These are phyloP conservation scores for Colletotrichum godetiae DNA, from an alignment of 2,329 filamentous ascomycete genomes.

Conservation along the genomic window DNA sequence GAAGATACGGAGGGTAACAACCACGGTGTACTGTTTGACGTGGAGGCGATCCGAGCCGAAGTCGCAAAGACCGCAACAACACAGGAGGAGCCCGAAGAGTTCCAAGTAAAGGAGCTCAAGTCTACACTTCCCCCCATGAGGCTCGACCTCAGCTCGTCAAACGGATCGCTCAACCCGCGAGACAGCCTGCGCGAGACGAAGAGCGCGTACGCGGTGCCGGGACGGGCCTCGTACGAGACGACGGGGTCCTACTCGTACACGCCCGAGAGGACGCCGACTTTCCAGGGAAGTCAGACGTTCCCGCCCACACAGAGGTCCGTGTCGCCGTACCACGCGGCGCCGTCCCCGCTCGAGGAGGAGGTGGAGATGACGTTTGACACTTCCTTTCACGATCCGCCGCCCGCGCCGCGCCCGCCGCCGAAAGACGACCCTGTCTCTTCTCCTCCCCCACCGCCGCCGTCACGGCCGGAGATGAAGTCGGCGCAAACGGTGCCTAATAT, in stretches of 20 bases:
- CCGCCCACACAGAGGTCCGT: slow-evolving; percentile 23
- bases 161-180: slow-evolving; percentile 43
- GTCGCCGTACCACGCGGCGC: slow-evolving; percentile 42
- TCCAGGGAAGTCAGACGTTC: slow-evolving; percentile 37
- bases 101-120: slow-evolving; percentile 82
- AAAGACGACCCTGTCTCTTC: slow-evolving; percentile 39
- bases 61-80: slow-evolving; percentile 67
- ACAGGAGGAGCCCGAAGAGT: slow-evolving; percentile 59
- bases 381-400: slow-evolving; percentile 58
- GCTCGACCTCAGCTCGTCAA: slow-evolving; percentile 66
- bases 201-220: slow-evolving; percentile 55
- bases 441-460: slow-evolving; percentile 39
- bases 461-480: slow-evolving; percentile 55
- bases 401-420: slow-evolving; percentile 43
- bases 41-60: slow-evolving; percentile 92
- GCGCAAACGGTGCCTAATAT: slow-evolving; percentile 63
- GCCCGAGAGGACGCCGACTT: slow-evolving; percentile 38
- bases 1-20: slow-evolving; percentile 65
- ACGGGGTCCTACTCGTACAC: slow-evolving; percentile 36
- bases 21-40: slow-evolving; percentile 85
- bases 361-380: slow-evolving; percentile 81
- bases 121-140: slow-evolving; percentile 93
- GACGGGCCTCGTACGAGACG: slow-evolving; percentile 41
- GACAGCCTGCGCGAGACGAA: slow-evolving; percentile 56
- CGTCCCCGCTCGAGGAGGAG: slow-evolving; percentile 55